These are phyloP conservation scores for Paxillus rubicundulus DNA, from an alignment of 768 basidiomycete genomes.

Conservation along the genomic window DNA sequence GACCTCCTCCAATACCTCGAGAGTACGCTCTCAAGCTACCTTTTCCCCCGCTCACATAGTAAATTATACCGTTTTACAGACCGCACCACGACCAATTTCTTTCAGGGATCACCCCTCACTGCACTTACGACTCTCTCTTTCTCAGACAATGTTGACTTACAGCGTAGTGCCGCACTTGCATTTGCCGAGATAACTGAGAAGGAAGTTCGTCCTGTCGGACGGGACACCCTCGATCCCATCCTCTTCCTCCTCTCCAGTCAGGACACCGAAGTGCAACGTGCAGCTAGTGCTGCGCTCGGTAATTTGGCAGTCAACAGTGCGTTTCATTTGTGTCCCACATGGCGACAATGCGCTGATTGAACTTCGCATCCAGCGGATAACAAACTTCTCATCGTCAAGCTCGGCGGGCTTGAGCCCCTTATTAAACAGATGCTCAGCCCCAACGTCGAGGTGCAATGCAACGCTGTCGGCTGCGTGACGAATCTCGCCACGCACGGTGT, in stretches of 20 bases:
- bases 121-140: constrained; percentile 97
- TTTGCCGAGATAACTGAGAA: constrained; percentile 99
- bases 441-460: constrained; percentile 99
- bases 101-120: constrained; percentile 85
- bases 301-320: constrained; percentile 97
- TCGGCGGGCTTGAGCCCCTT: constrained; percentile 95
- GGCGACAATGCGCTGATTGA: constrained; percentile 8
- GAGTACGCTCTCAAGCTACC: constrained; percentile 54
- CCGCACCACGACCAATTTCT: constrained; percentile 98
- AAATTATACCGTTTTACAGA: constrained; percentile 38
- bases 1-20: constrained; percentile 97
- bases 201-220: constrained; percentile 93
- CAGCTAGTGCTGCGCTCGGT: constrained; percentile 94
- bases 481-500: constrained; percentile 97
- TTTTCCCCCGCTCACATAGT: neutral
- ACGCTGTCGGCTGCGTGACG: constrained; percentile 98
- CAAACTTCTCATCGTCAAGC: constrained; percentile 96
- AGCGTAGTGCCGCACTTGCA: constrained; percentile 94
- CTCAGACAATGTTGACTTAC: constrained; percentile 98
- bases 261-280: constrained; percentile 98
- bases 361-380: constrained; percentile 73
- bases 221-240: constrained; percentile 97
- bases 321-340: constrained; percentile 34
- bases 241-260: constrained; percentile 96
- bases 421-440: constrained; percentile 99